Evolutionary conservation across 2,329 filamentous ascomycete genomes (phyloP), one percentile per base, ranked within the genome.

Genomic region (Malbranchea cinnamomea): DNA sequence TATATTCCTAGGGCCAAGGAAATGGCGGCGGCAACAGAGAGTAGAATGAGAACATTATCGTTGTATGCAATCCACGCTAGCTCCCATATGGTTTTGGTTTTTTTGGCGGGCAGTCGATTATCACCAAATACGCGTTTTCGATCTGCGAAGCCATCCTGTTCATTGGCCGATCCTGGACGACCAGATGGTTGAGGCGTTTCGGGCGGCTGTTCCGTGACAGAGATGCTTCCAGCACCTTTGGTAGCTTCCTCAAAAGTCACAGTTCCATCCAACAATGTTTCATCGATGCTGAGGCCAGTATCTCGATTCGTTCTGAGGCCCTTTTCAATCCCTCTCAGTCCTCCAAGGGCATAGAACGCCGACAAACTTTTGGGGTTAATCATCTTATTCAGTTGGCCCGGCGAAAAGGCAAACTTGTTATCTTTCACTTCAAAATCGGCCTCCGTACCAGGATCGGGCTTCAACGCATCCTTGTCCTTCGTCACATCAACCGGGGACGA

Each of bases 41-140:
- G 60, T 4, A 83, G 56, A 32, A 83, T 78, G 30, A 83, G 59
- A 7, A 85, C 72, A 44, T 84, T 85, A 53, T 85, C 79, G 47
- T 84, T 83, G 55, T 81, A 82, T 1, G 78, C 78, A 44, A 82
- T 77, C 79, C 79, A 85, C 38, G 74, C 74, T 10, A 84, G 56
- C 44, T 74, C 63, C 36, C 77, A 60, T 30, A 84, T 72, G 22
- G 62, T 74, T 48, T 82, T 83, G 14, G 73, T 61, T 44, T 78
- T 78, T 43, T 70, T 70, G 40, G 71, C 71, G 0, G 75, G 75
- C n/a, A 80, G 55, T 17, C 61, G 59, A 41, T 84, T 84, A 38
- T 71, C 67, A 31, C 70, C 72, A 47, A 71, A 85, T 5, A 84
- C 61, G 20, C 76, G 71, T 45, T 68, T 77, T 13, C 80, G 71